Evolutionary conservation across 257 asterid genomes (phyloP), one percentile per base, ranked within the genome.

Genomic region (Solanum neorickii): DNA sequence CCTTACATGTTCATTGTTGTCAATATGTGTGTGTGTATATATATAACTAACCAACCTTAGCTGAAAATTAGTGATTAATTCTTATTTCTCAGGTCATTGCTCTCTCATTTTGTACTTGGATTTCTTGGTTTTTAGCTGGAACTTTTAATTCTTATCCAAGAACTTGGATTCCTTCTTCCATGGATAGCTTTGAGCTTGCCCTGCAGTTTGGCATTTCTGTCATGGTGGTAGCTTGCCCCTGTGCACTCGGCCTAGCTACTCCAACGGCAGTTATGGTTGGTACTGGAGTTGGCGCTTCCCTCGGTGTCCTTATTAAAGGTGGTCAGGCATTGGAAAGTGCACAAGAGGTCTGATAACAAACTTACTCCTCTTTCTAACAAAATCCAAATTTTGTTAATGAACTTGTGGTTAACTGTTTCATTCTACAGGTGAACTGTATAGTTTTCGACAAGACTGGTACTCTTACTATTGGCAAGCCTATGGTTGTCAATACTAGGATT

Each of bases 261-360:
- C 98, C 98, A 2, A 95, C 98, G 0, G 98, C 98, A 13, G 98
- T 95, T 42, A 94, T 95, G 98, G 98, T 95, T 76, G 97, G 97
- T 13, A 94, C 98, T 2, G 97, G 98, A 12, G 90, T 94, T 15
- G 97, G 98, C 13, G 98, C 98, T 82, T 92, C 98, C 82, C 96
- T 91, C 56, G 98, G 98, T 41, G 92, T 96, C 66, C 93, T 96
- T 1, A 95, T 96, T 44, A 96, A 96, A 96, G 99, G 98, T 18
- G 99, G 99, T 29, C 97, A 91, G 29, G 98, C 99, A 14, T 91
- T 96, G 87, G 96, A 96, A 92, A 93, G 90, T 86, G 89, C 99
- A 89, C 98, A 94, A 82, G 92, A 95, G 99, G 99, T 94, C 29
- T 29, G 85, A 84, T 66, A 23, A n/a, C 52, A 82, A 39, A 37